Percentiles rank a stretch among this genome's conserved stretches.
phyloP scores from a whole-genome alignment of 345 rosid species.

The Eucalyptus melliodora region DNA sequence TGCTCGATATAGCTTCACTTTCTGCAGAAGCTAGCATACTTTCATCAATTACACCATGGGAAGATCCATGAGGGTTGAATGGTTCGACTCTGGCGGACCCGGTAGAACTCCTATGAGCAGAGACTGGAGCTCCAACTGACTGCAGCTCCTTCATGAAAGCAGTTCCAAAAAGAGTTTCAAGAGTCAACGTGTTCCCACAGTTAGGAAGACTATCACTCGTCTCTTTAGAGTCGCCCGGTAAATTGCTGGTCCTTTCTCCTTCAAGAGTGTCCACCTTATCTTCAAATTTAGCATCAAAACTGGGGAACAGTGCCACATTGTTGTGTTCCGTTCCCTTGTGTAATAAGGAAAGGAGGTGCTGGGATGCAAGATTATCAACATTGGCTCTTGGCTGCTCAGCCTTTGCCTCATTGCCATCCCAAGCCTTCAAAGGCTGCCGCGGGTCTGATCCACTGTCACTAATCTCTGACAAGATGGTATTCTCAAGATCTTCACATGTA shows the following conservation, averaged over 20 bases:
- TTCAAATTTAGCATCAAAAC: constrained; percentile 9
- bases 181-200: constrained; percentile 60
- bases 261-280: constrained; percentile 5
- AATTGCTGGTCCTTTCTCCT: not conserved
- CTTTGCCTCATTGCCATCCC: constrained; percentile 17
- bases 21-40: constrained; percentile 8
- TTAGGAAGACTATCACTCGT: constrained; percentile 9
- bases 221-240: constrained; percentile 16
- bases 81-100: constrained; percentile 25
- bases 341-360: constrained; percentile 78
- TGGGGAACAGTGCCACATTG: constrained; percentile 4
- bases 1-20: constrained; percentile 13
- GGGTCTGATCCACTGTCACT: constrained; percentile 23
- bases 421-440: constrained; percentile 16
- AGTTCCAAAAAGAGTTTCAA: constrained; percentile 87
- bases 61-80: constrained; percentile 21
- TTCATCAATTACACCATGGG: constrained; percentile 10
- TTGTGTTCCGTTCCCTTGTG: constrained; percentile 36
- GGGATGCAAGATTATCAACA: constrained; percentile 60
- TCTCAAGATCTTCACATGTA: constrained; percentile 99
- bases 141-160: constrained; percentile 95
- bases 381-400: constrained; percentile 28
- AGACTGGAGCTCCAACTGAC: constrained; percentile 52
- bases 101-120: constrained; percentile 16
- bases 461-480: constrained; percentile 70